phyloP scores from a whole-genome alignment of 129 eudicot species.

The Artemisia argyi region DNA sequence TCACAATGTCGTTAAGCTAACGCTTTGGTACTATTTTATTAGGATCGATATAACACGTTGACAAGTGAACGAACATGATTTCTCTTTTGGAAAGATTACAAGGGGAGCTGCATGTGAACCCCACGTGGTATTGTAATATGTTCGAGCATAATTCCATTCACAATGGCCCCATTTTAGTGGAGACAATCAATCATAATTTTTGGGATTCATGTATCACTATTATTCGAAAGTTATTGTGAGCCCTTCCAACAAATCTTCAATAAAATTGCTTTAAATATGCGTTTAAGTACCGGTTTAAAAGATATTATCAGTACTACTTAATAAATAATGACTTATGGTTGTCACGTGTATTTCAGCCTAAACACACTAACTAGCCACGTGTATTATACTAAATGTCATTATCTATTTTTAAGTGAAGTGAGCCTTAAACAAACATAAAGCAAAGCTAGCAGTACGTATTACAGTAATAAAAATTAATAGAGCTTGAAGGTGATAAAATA shows the following conservation, averaged over 20 bases:
- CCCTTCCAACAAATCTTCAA: not conserved
- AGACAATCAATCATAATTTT: slow-evolving; percentile 22
- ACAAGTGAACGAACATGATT: slow-evolving; percentile 17
- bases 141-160: slow-evolving; percentile 22
- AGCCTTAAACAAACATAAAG: too few relatives aligned
- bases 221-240: slow-evolving; percentile 6
- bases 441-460: too few relatives aligned
- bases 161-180: slow-evolving; percentile 26
- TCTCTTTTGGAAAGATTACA: slow-evolving; percentile 26
- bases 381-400: too few relatives aligned
- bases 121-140: slow-evolving; percentile 36
- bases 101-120: slow-evolving; percentile 26
- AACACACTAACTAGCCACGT: too few relatives aligned
- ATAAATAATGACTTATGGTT: too few relatives aligned
- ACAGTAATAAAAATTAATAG: too few relatives aligned
- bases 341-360: too few relatives aligned
- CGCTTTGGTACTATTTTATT: slow-evolving; percentile 1
- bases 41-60: slow-evolving; percentile 20
- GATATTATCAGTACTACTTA: too few relatives aligned
- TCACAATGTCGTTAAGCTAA: not conserved
- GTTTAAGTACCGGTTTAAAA: not conserved
- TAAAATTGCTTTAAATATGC: too few relatives aligned
- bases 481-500: too few relatives aligned
- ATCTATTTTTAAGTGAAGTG: too few relatives aligned
- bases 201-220: slow-evolving; percentile 31